phyloP scores from a whole-genome alignment of 2,329 filamentous ascomycete genomes.

The Hymenoscyphus scutula region DNA sequence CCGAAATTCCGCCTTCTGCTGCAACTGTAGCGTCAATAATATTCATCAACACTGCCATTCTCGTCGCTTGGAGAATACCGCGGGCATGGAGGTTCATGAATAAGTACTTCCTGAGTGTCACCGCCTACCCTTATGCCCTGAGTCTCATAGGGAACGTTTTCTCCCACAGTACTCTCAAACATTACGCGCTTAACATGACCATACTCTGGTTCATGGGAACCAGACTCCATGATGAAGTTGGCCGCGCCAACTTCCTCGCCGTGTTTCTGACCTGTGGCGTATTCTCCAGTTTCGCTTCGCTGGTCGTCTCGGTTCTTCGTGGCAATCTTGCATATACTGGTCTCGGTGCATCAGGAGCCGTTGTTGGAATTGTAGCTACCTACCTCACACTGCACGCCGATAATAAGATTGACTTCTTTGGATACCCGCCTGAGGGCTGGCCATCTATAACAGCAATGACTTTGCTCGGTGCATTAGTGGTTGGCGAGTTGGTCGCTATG shows the following conservation, averaged over 20 bases:
- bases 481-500: slow-evolving; percentile 49
- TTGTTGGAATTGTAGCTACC: slow-evolving; percentile 59
- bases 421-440: slow-evolving; percentile 53
- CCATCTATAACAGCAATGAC: slow-evolving; percentile 53
- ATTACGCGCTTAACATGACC: slow-evolving; percentile 64
- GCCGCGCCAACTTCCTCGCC: slow-evolving; percentile 66
- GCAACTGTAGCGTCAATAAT: slow-evolving; percentile 65
- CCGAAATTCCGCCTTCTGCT: slow-evolving; percentile 58
- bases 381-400: slow-evolving; percentile 59
- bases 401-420: slow-evolving; percentile 57
- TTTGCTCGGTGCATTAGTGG: slow-evolving; percentile 51
- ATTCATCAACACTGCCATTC: slow-evolving; percentile 56
- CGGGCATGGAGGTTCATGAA: slow-evolving; percentile 66
- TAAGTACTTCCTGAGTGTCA: slow-evolving; percentile 62
- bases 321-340: slow-evolving; percentile 46
- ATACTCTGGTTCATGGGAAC: slow-evolving; percentile 65
- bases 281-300: slow-evolving; percentile 56
- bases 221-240: slow-evolving; percentile 67
- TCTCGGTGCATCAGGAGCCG: slow-evolving; percentile 65
- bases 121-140: slow-evolving; percentile 62
- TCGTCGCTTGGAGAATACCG: slow-evolving; percentile 60
- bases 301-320: slow-evolving; percentile 44
- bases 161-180: slow-evolving; percentile 62
- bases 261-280: slow-evolving; percentile 61
- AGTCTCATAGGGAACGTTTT: slow-evolving; percentile 64